Evolutionary conservation across 345 rosid species (phyloP).

Genomic region (Hibiscus trionum): DNA sequence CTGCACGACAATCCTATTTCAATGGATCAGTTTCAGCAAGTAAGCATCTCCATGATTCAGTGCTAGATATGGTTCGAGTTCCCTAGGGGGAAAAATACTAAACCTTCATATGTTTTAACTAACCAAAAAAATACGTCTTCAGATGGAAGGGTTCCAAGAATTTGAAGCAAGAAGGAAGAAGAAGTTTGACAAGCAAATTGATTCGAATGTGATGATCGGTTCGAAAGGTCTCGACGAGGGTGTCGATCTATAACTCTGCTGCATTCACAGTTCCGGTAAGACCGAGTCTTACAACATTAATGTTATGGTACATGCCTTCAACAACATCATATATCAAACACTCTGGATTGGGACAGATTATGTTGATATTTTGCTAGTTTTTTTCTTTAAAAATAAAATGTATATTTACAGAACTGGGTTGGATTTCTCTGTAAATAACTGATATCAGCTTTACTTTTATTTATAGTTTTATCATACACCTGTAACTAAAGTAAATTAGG

Average conservation of each 20-base stretch:
- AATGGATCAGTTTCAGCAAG: slow-evolving; percentile 95
- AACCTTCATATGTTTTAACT: background rate
- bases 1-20: slow-evolving; percentile 81
- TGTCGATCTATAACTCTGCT: slow-evolving; percentile 46
- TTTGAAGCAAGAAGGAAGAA: slow-evolving; percentile 88
- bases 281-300: background rate
- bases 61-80: background rate
- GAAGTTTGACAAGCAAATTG: slow-evolving; percentile 95
- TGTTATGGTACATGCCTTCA: background rate
- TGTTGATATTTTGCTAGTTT: background rate
- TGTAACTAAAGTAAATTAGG: too few species aligned
- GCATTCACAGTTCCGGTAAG: background rate
- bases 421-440: slow-evolving; percentile 4
- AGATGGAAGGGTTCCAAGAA: slow-evolving; percentile 92
- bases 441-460: background rate
- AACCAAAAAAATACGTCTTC: background rate
- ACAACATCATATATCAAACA: background rate
- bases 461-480: background rate
- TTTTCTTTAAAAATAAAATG: background rate
- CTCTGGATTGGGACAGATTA: background rate
- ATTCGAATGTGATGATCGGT: slow-evolving; percentile 90
- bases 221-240: slow-evolving; percentile 93
- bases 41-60: slow-evolving; percentile 16
- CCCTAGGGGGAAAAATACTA: background rate
- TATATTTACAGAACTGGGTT: background rate